These are phyloP conservation scores for Blumeriella jaapii DNA, from an alignment of 2,329 filamentous ascomycete species.

Conservation along the genomic window DNA sequence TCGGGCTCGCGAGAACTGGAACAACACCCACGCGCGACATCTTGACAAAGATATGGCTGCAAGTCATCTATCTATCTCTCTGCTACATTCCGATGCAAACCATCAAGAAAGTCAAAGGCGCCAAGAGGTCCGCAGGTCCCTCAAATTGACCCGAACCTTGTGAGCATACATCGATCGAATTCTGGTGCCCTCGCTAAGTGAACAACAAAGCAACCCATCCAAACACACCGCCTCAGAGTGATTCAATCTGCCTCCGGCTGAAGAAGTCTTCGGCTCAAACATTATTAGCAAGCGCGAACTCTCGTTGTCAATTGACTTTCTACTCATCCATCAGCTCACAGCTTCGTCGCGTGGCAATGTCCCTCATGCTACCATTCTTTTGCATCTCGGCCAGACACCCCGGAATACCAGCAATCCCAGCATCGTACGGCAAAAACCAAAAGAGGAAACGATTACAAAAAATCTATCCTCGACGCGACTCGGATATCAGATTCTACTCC, in stretches of 20 bases:
- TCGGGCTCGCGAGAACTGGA: not conserved
- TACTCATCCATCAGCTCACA: no score
- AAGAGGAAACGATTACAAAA: conserved; percentile 9
- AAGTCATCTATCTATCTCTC: not conserved
- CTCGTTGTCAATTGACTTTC: no score
- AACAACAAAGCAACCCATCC: conserved; percentile 4
- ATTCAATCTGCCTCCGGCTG: not conserved
- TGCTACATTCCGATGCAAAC: not conserved
- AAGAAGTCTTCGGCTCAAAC: not conserved
- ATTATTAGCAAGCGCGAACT: not conserved
- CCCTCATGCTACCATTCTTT: no score
- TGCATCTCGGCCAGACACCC: not conserved
- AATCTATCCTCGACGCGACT: conserved; percentile 1
- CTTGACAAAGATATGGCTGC: not conserved
- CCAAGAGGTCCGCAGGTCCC: not conserved
- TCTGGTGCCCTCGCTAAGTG: conserved; percentile 2
- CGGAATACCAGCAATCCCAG: not conserved
- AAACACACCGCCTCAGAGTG: not conserved
- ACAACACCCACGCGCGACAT: not conserved
- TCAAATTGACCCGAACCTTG: not conserved
- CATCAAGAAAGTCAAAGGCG: not conserved
- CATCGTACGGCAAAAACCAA: not conserved
- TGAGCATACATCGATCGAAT: no score
- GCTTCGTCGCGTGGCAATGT: no score
- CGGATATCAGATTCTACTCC: conserved; percentile 5